Conservation (phyloP, 164 flowering plant species). For the Pachysandra terminalis region DNA sequence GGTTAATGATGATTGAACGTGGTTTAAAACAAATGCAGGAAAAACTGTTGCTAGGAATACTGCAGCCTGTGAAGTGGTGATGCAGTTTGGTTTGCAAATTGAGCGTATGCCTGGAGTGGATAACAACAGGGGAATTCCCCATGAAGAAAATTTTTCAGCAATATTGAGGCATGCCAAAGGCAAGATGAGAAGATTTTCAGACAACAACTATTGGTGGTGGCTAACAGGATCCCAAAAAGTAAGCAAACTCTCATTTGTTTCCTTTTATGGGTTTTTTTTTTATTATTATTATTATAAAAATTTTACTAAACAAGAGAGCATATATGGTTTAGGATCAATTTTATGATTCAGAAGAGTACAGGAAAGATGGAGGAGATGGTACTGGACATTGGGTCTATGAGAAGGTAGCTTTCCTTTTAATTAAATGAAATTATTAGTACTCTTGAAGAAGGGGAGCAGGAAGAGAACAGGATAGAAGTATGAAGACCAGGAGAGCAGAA, state of each 20-base stretch:
- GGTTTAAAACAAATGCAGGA: background rate
- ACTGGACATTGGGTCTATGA: constrained; percentile 87
- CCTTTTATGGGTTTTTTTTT: background rate
- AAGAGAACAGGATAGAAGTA: too few species aligned
- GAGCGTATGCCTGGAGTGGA: constrained; percentile 28
- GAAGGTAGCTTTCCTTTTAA: constrained; percentile 52
- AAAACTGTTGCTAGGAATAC: background rate
- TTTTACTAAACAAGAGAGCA: too few species aligned
- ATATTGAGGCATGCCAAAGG: constrained; percentile 34
- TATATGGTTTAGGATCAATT: constrained; percentile 58
- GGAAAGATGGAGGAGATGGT: constrained; percentile 95
- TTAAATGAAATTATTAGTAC: too few species aligned
- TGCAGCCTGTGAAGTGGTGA: background rate
- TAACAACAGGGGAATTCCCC: constrained; percentile 25
- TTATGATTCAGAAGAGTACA: constrained; percentile 75
- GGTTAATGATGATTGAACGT: background rate
- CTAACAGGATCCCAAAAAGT: constrained; percentile 86
- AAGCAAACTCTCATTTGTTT: constrained; percentile 11
- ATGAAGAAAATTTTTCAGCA: constrained; percentile 33
- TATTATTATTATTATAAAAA: background rate
- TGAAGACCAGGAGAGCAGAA: too few species aligned
- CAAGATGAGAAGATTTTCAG: constrained; percentile 43
- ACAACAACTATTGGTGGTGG: constrained; percentile 85
- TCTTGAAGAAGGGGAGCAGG: too few species aligned
- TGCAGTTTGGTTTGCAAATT: background rate